A percentile compares a stretch with the other conserved stretches of the same genome.
Evolutionary conservation across 106 monocot species (phyloP).

Genomic region (Platanthera guangdongensis): DNA sequence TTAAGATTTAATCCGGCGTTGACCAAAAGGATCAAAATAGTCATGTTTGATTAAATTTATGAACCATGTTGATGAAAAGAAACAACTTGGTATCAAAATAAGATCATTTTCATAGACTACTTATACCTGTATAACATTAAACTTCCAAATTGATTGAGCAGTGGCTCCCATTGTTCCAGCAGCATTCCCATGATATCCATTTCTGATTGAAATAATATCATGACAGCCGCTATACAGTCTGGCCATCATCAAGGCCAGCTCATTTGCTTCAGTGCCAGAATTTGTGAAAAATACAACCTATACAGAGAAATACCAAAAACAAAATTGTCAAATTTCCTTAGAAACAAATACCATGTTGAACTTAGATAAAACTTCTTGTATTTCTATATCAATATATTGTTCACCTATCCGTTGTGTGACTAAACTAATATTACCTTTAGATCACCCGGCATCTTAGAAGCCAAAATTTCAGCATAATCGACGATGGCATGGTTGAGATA

Average conservation of each 20-base stretch:
- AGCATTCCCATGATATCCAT: constrained; percentile 97
- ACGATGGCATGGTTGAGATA: constrained; percentile 81
- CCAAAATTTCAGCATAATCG: constrained; percentile 86
- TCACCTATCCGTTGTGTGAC: too few species aligned
- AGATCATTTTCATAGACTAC: neutral
- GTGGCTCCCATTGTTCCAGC: constrained; percentile 89
- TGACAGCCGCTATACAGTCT: constrained; percentile 82
- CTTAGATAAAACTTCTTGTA: too few species aligned
- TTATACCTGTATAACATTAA: constrained; percentile 76
- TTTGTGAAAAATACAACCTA: constrained; percentile 97
- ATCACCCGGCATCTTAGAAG: constrained; percentile 76
- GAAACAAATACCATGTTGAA: neutral
- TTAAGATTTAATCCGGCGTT: too few species aligned
- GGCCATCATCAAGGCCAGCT: constrained; percentile 88
- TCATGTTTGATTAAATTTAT: too few species aligned
- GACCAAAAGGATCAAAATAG: too few species aligned
- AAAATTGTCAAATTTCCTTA: neutral
- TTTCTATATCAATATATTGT: too few species aligned
- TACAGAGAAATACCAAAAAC: neutral
- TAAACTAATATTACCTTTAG: constrained; percentile 46
- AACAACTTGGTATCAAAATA: too few species aligned
- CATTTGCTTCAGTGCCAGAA: constrained; percentile 95
- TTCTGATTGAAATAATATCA: constrained; percentile 84
- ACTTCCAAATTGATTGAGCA: constrained; percentile 86
- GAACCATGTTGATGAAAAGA: too few species aligned